Evolutionary conservation across 1,284 basidiomycete genomes (phyloP), one percentile per base, ranked within the genome.

Genomic region (Rhodotorula mucilaginosa): DNA sequence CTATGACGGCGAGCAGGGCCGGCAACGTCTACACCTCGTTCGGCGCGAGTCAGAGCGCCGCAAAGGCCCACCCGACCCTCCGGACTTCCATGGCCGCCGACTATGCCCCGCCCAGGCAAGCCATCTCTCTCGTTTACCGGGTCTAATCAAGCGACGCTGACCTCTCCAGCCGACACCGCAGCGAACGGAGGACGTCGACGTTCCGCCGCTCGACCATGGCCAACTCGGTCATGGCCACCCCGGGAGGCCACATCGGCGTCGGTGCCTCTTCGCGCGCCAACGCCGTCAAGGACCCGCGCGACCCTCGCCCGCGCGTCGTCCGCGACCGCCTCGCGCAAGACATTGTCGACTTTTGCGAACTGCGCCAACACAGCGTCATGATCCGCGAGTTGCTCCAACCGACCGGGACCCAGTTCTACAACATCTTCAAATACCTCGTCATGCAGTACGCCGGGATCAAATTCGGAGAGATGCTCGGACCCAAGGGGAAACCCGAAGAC

Each of bases 401-500:
- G 16, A 80, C 79, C 2, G 74, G 72, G 5, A 71, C 71, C n/a
- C 77, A 79, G 48, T 80, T 79, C 67, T 67, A 73, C 56, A 60
- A 71, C 34, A 74, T 80, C 31, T 80, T 79, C 75, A 75, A 77
- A 52, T 79, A 77, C 61, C 57, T 79, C 21, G 72, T 77, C 59
- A 65, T 61, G 61, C 52, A 61, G 29, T 78, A 72, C 52, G 71
- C 19, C 21, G 61, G 31, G 19, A 29, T 48, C 31, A 18, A 18
- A 31, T 31, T 15, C 31, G 61, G 71, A 10, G 74, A 78, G 61
- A 54, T 57, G 52, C 54, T 57, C 52, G 56, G 56, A 10, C 26
- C 44, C 44, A 54, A 46, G 26, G 62, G 46, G 54, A 78, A 77
- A 56, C 75, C 72, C 39, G 77, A 79, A 44, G 78, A 79, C 58